phyloP scores from a whole-genome alignment of 106 monocot species.

The Dendrobium chrysotoxum region DNA sequence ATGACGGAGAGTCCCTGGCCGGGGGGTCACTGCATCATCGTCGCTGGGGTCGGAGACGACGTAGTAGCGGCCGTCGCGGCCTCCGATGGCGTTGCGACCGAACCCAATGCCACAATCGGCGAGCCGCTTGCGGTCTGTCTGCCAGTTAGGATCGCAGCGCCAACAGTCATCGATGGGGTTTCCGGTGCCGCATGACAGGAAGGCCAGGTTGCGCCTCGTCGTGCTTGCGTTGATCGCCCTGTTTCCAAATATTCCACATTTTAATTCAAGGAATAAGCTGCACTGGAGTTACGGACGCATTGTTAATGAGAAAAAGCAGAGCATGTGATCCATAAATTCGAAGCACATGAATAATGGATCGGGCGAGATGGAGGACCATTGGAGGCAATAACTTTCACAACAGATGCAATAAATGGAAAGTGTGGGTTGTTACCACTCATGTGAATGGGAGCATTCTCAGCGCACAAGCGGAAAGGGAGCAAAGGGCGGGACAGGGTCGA shows the following conservation, averaged over 20 bases:
- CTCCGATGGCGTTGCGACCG: slow-evolving; percentile 58
- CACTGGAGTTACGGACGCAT: neutral
- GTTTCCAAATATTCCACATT: neutral
- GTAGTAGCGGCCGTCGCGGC: slow-evolving; percentile 44
- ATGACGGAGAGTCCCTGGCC: slow-evolving; percentile 50
- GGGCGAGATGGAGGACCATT: neutral
- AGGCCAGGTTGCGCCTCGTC: slow-evolving; percentile 26
- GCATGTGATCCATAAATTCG: slow-evolving; percentile 6
- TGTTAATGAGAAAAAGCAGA: neutral
- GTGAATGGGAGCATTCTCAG: slow-evolving; percentile 2
- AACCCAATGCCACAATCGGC: slow-evolving; percentile 64
- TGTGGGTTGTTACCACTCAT: neutral
- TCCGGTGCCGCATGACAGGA: slow-evolving; percentile 46
- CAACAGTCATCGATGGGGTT: slow-evolving; percentile 69
- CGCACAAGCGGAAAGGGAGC: neutral
- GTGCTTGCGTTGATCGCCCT: slow-evolving; percentile 40
- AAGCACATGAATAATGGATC: neutral
- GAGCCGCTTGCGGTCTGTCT: slow-evolving; percentile 39
- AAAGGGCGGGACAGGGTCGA: neutral
- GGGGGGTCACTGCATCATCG: slow-evolving; percentile 46
- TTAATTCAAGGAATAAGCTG: neutral
- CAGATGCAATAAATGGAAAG: slow-evolving; percentile 7
- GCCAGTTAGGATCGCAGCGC: slow-evolving; percentile 56
- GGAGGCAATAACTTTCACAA: neutral
- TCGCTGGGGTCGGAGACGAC: slow-evolving; percentile 45